Conservation (phyloP, 2,329 filamentous ascomycete genomes). For the Talaromyces albobiverticillius region DNA sequence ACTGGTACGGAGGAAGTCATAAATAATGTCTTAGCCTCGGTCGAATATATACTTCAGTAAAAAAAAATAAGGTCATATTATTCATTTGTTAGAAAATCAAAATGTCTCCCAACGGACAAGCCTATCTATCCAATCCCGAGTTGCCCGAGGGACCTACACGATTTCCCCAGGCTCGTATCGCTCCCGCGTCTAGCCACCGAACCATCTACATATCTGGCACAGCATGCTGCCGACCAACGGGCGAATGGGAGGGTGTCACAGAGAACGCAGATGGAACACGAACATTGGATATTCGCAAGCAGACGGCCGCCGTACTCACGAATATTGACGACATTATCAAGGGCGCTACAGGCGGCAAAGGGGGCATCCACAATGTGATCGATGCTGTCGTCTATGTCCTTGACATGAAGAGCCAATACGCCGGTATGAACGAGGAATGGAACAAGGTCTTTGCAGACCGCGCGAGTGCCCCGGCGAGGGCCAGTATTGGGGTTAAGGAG, state of each 20-base stretch:
- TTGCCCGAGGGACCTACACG: slow-evolving; percentile 23
- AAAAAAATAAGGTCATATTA: too few species aligned
- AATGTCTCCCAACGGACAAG: slow-evolving; percentile 35
- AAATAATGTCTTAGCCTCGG: too few species aligned
- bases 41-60: too few species aligned
- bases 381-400: slow-evolving; percentile 42
- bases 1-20: too few species aligned
- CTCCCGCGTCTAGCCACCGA: slow-evolving; percentile 27
- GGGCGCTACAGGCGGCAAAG: slow-evolving; percentile 35
- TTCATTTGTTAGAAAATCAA: too few species aligned
- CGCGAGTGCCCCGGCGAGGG: slow-evolving; percentile 33
- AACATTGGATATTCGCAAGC: slow-evolving; percentile 33
- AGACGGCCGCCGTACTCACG: slow-evolving; percentile 39
- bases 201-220: slow-evolving; percentile 44
- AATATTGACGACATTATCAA: slow-evolving; percentile 40
- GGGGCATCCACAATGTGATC: slow-evolving; percentile 37
- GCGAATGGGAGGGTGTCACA: slow-evolving; percentile 34
- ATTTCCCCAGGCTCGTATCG: slow-evolving; percentile 38
- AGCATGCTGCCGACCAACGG: slow-evolving; percentile 33
- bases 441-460: slow-evolving; percentile 42
- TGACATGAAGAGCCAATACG: slow-evolving; percentile 43
- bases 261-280: slow-evolving; percentile 36
- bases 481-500: slow-evolving; percentile 13
- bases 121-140: slow-evolving; percentile 32
- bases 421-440: slow-evolving; percentile 48